phyloP scores from a whole-genome alignment of 805 yeast species.

The Blastobotrys mokoenaii region DNA sequence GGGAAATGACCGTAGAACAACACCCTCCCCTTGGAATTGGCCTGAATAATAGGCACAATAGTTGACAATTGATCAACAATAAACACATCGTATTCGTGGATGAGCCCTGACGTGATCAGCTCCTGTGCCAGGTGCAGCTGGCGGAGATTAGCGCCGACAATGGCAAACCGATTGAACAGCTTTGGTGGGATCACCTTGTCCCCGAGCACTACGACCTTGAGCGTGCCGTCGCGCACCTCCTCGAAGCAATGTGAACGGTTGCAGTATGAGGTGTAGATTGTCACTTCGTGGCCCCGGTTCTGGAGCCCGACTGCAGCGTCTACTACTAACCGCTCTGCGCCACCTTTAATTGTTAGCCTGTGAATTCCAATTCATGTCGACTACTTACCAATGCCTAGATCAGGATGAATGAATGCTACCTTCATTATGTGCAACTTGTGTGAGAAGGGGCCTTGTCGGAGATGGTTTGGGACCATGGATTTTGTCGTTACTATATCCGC shows the following conservation, averaged over 20 bases:
- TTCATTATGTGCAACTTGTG: constrained; percentile 38
- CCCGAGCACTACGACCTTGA: constrained; percentile 68
- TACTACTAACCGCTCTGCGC: constrained; percentile 95
- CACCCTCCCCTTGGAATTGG: constrained; percentile 36
- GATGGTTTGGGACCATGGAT: no score
- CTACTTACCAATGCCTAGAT: constrained; percentile 71
- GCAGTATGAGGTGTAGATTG: constrained; percentile 83
- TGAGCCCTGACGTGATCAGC: constrained; percentile 34
- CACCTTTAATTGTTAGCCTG: constrained; percentile 33
- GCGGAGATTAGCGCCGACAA: constrained; percentile 74
- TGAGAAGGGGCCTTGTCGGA: no score
- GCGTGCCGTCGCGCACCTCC: constrained; percentile 54
- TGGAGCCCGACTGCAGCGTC: constrained; percentile 91
- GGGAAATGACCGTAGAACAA: constrained; percentile 96
- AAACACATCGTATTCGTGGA: constrained; percentile 65
- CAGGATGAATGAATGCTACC: constrained; percentile 90
- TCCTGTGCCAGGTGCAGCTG: constrained; percentile 57
- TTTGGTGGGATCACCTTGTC: constrained; percentile 70
- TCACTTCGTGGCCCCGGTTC: constrained; percentile 51
- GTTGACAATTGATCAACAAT: constrained; percentile 85
- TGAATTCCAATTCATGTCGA: background rate
- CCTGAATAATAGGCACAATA: constrained; percentile 63
- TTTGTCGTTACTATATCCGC: no score
- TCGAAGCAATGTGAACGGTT: constrained; percentile 84
- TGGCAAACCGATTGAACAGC: constrained; percentile 58